Conservation (phyloP, 495 filamentous ascomycete genomes). For the Aspergillus carlsbadensis region DNA sequence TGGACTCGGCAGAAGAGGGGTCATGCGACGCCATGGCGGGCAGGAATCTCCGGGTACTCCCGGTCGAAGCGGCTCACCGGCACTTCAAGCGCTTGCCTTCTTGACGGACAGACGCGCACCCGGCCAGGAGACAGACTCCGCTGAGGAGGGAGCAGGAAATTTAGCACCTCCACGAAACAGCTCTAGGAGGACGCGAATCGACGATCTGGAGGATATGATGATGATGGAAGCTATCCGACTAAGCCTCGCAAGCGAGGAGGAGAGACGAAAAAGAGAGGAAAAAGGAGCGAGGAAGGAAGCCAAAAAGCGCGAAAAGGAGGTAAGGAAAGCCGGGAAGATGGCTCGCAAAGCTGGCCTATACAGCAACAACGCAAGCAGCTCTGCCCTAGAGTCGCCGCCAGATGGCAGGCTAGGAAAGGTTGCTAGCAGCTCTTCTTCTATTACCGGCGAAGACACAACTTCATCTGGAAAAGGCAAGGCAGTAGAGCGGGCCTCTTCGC, state of each 20-base stretch:
- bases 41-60: constrained; percentile 28
- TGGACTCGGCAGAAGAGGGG: constrained; percentile 47
- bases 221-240: constrained; percentile 93
- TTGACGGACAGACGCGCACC: constrained; percentile 46
- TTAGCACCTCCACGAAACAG: constrained; percentile 52
- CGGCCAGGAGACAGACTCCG: constrained; percentile 34
- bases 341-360: constrained; percentile 55
- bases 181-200: constrained; percentile 65
- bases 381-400: constrained; percentile 33
- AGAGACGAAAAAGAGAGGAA: constrained; percentile 76
- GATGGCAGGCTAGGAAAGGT: constrained; percentile 28
- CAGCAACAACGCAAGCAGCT: constrained; percentile 44
- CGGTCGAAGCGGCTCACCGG: constrained; percentile 43
- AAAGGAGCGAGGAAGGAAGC: constrained; percentile 77
- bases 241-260: constrained; percentile 86
- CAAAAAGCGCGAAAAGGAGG: constrained; percentile 80
- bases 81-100: constrained; percentile 50
- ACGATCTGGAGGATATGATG: constrained; percentile 97
- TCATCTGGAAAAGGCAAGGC: constrained; percentile 74
- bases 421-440: constrained; percentile 40
- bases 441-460: constrained; percentile 32
- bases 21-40: constrained; percentile 41
- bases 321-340: constrained; percentile 71
- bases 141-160: constrained; percentile 43
- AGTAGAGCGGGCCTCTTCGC: constrained; percentile 56